Base-by-base conservation (phyloP, 331 rosid genomes). In the Malus hybrid region DNA sequence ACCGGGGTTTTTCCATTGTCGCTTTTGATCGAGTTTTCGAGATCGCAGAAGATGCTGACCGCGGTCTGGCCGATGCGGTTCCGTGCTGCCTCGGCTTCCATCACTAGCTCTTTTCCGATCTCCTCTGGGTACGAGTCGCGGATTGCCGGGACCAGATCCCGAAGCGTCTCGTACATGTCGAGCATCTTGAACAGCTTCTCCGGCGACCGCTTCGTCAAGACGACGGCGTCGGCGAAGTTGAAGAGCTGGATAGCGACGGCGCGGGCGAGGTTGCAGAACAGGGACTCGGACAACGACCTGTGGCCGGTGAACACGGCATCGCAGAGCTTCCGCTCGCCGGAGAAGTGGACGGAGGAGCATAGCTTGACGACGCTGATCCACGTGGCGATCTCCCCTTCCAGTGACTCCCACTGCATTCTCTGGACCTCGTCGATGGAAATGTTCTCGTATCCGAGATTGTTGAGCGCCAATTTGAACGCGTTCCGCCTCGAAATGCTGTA, bases 151-250 rank as follows among this genome's bases (percentile, higher is more conserved):
- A 86, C 77, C 32, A 89, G 50, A 31, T 88, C 90, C 4, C 86
- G 83, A 4, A 90, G 75, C 8, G 91, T 81, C 80, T 93, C 97
- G 52, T 87, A 88, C 89, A 88, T 90, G 78, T 93, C 97, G 0
- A 93, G 78, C n/a, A 90, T 67, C 67, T 87, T 93, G 87, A 93
- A 93, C 24, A 93, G 78, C 59, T 87, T 93, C 83, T 93, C 97
- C 0, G 88, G 82, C 1, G 94, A 85, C 24, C 84, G 81, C 69
- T 86, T 87, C 1, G 90, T 86, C 33, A 93, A 33, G 3, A 74
- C 89, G 1, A 84, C 85, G 3, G 85, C 91, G 18, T 90, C 89
- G 2, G 90, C 88, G 20, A 93, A 90, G 70, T 83, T 85, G n/a
- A 93, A 79, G 36, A 90, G 86, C 76, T 75, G 81, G 16, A 86